Evolutionary conservation across 768 basidiomycete genomes (phyloP).

Genomic region (Mycena capillaripes): DNA sequence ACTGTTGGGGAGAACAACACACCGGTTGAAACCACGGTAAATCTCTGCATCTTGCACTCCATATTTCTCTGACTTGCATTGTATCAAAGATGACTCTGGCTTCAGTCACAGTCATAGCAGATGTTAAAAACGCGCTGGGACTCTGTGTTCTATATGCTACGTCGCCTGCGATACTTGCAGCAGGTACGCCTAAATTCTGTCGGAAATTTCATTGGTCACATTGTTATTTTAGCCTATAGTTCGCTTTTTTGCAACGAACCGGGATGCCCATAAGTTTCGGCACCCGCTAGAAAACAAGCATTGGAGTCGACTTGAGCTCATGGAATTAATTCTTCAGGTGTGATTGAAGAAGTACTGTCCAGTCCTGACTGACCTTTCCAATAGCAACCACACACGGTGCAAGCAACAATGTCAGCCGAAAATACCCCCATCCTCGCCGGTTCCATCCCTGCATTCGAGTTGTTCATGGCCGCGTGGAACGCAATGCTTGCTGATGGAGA

Average conservation of each 20-base stretch:
- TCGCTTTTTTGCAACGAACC: conserved; percentile 10
- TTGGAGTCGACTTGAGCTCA: conserved; percentile 3
- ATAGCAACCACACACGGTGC: conserved; percentile 11
- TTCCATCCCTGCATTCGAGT: conserved; percentile 6
- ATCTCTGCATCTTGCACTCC: conserved; percentile 2
- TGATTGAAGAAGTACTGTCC: background rate
- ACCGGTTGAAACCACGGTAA: conserved; percentile 8
- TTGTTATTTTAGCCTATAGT: conserved; percentile 8
- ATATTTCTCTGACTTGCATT: conserved; percentile 19
- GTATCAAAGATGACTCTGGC: conserved; percentile 1
- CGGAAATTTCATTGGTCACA: conserved; percentile 9
- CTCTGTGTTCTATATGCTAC: conserved; percentile 18
- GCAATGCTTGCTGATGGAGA: background rate
- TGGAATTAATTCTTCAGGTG: conserved; percentile 2
- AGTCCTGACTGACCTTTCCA: background rate
- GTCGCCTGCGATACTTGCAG: conserved; percentile 11
- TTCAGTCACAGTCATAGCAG: conserved; percentile 2
- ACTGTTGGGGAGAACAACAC: conserved; percentile 25
- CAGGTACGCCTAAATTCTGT: conserved; percentile 18
- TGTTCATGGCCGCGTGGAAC: background rate
- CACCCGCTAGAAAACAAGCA: conserved; percentile 8
- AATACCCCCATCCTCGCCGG: conserved; percentile 11
- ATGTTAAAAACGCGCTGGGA: conserved; percentile 12
- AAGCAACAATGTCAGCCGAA: conserved; percentile 2
- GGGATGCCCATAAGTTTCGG: conserved; percentile 8